These are phyloP conservation scores for Tolypocladium ovalisporum DNA, from an alignment of 2,329 filamentous ascomycete species.

Conservation along the genomic window DNA sequence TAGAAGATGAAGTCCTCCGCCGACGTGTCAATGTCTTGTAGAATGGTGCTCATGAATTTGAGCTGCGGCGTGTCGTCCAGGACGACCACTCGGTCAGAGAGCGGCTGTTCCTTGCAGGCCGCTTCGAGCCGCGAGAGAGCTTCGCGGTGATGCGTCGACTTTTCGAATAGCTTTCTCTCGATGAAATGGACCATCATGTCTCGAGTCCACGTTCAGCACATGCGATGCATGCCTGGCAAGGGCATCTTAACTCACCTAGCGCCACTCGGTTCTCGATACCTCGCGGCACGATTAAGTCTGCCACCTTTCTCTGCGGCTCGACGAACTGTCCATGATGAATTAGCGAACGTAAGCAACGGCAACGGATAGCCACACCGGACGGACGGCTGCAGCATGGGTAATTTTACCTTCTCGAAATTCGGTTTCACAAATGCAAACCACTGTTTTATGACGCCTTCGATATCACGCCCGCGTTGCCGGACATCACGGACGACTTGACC, in stretches of 20 bases:
- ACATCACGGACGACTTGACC: constrained; percentile 71
- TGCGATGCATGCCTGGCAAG: background rate
- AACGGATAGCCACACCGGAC: background rate
- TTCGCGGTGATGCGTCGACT: constrained; percentile 72
- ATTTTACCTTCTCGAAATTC: constrained; percentile 67
- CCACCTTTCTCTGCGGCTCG: constrained; percentile 79
- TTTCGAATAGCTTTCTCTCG: constrained; percentile 73
- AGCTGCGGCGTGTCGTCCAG: constrained; percentile 72
- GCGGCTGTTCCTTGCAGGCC: constrained; percentile 56
- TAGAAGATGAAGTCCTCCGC: constrained; percentile 96
- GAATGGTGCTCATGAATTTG: constrained; percentile 78
- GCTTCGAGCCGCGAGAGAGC: constrained; percentile 68
- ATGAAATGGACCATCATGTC: constrained; percentile 93
- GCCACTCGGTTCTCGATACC: constrained; percentile 92
- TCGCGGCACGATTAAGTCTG: constrained; percentile 90
- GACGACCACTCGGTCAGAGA: constrained; percentile 65
- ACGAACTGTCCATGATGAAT: constrained; percentile 50
- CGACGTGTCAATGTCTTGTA: constrained; percentile 67
- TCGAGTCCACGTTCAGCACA: constrained; percentile 17
- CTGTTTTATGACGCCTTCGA: constrained; percentile 94
- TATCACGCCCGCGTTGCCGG: constrained; percentile 75
- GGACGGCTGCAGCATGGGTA: background rate
- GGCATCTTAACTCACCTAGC: constrained; percentile 45
- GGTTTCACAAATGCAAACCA: constrained; percentile 97
- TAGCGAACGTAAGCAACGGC: background rate